Conservation (phyloP, 352 stramenopile species). For the Globisporangium perplexum region DNA sequence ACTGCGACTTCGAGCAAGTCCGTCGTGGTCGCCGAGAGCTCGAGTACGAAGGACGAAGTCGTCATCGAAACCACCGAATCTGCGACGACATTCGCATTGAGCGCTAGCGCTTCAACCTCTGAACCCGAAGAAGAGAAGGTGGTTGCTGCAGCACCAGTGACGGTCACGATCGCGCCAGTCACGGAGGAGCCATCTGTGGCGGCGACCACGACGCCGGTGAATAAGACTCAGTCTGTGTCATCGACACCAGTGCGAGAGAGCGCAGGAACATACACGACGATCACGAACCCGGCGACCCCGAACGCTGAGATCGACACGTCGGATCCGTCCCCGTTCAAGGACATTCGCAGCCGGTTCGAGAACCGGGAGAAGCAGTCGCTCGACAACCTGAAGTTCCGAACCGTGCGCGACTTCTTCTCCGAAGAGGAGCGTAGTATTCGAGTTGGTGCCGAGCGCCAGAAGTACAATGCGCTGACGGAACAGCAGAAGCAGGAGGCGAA, state of each 20-base stretch:
- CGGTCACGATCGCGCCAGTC: neutral
- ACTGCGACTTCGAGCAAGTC: neutral
- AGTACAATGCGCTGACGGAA: constrained; percentile 48
- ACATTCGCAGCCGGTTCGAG: constrained; percentile 49
- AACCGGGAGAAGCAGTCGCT: constrained; percentile 34
- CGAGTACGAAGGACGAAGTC: neutral
- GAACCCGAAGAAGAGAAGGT: neutral
- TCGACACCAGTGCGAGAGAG: neutral
- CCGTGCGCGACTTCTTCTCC: constrained; percentile 47
- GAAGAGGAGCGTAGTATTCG: constrained; percentile 34
- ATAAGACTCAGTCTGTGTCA: neutral
- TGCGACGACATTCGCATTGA: neutral
- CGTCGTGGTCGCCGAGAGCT: no score
- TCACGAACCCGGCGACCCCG: constrained; percentile 3
- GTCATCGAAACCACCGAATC: neutral
- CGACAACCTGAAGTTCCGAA: constrained; percentile 44
- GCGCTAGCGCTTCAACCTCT: neutral
- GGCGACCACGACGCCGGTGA: constrained; percentile 1
- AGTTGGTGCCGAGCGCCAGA: constrained; percentile 41
- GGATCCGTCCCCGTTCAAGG: constrained; percentile 23
- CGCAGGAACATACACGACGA: neutral
- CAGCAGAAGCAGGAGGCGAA: constrained; percentile 31
- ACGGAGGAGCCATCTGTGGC: neutral
- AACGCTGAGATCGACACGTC: constrained; percentile 25
- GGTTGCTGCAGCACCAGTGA: neutral